Evolutionary conservation across 345 rosid genomes (phyloP).

Genomic region (Sonneratia alba): DNA sequence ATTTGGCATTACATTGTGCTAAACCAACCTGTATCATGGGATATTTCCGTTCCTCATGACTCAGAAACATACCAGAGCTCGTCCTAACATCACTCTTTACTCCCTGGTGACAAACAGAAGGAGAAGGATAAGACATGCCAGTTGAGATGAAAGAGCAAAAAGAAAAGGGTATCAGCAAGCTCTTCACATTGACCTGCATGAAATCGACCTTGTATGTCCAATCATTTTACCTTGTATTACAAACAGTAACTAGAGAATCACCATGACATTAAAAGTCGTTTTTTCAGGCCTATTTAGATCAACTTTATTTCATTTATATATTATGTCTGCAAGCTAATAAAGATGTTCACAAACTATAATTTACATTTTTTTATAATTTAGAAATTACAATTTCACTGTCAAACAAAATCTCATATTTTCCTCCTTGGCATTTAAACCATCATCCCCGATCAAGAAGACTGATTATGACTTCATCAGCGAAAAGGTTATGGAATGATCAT

Average conservation of each 20-base stretch:
- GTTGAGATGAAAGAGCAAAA: not conserved
- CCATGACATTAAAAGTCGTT: not conserved
- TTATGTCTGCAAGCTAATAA: not conserved
- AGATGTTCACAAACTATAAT: not conserved
- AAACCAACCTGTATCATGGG: slow-evolving; percentile 70
- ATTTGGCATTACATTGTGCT: not conserved
- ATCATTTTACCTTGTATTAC: too few species aligned
- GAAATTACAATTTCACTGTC: not conserved
- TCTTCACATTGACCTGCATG: not conserved
- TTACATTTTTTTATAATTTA: not conserved
- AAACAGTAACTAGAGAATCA: not conserved
- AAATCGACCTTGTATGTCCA: too few species aligned
- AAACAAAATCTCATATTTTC: not conserved
- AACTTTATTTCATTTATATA: not conserved
- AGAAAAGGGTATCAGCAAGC: not conserved
- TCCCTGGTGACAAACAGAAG: slow-evolving; percentile 35
- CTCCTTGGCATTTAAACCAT: not conserved
- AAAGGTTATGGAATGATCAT: not conserved
- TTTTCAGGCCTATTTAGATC: not conserved
- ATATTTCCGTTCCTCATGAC: slow-evolving; percentile 51
- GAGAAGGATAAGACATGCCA: not conserved
- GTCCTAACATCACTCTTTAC: slow-evolving; percentile 85
- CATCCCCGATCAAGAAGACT: not conserved
- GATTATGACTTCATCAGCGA: not conserved
- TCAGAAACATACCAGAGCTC: slow-evolving; percentile 96